Conservation (phyloP, 2,329 filamentous ascomycete genomes). For the Claviceps africana region DNA sequence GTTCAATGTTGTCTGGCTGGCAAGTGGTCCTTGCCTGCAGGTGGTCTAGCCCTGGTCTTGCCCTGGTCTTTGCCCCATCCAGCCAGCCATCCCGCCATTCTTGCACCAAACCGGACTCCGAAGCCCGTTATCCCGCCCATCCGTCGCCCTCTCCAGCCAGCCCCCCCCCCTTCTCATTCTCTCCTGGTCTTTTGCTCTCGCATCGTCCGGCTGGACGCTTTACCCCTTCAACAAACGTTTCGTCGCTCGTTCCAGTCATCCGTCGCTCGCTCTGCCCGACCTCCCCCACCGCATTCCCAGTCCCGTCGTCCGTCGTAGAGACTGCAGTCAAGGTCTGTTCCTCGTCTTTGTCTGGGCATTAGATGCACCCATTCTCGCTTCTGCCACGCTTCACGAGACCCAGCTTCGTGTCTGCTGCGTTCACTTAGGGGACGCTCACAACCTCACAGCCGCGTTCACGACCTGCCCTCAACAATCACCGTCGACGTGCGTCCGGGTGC, state of each 20-base stretch:
- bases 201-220: slow-evolving; percentile 9
- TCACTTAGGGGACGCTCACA: background rate
- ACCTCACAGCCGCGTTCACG: background rate
- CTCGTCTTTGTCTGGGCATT: slow-evolving; percentile 1
- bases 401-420: background rate
- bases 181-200: slow-evolving; percentile 7
- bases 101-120: background rate
- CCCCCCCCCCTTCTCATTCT: background rate
- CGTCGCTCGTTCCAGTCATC: slow-evolving; percentile 24
- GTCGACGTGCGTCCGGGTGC: background rate
- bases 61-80: background rate
- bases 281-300: slow-evolving; percentile 14
- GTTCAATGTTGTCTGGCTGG: background rate
- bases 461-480: background rate
- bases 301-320: slow-evolving; percentile 7
- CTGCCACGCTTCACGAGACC: background rate
- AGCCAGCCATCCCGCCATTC: background rate
- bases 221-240: slow-evolving; percentile 22
- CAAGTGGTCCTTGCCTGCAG: background rate
- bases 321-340: background rate
- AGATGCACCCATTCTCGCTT: background rate
- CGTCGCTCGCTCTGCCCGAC: slow-evolving; percentile 21
- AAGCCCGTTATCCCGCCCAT: slow-evolving; percentile 2
- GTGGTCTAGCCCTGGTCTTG: background rate
- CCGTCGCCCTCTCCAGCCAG: slow-evolving; percentile 5